These are phyloP conservation scores for Trichoderma cornu-damae DNA, from an alignment of 2,329 filamentous ascomycete genomes.

Conservation along the genomic window DNA sequence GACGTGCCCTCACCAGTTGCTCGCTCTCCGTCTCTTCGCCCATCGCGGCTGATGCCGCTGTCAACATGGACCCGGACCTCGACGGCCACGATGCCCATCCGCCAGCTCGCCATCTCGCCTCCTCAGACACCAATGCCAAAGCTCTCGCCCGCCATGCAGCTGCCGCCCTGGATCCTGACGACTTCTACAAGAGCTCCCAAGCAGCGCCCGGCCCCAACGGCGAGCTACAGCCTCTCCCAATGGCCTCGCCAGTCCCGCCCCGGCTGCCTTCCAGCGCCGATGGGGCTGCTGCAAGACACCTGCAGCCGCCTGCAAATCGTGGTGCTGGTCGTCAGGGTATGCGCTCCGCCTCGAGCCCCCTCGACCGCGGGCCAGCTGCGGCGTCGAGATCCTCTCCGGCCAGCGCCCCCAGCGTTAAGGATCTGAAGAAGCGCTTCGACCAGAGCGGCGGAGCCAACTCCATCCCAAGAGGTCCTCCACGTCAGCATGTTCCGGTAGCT, in stretches of 20 bases:
- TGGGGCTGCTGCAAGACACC: conserved; percentile 45
- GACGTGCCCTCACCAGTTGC: conserved; percentile 36
- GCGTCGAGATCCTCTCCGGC: conserved; percentile 32
- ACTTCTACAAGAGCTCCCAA: conserved; percentile 51
- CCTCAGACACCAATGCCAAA: conserved; percentile 24
- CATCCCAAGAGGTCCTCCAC: conserved; percentile 34
- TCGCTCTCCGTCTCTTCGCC: conserved; percentile 32
- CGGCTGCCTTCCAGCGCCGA: conserved; percentile 47
- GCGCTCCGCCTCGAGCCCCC: conserved; percentile 54
- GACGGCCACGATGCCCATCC: conserved; percentile 28
- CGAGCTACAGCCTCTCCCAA: conserved; percentile 33
- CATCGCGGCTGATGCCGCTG: conserved; percentile 34
- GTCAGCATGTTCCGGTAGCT: conserved; percentile 32
- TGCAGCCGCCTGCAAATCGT: conserved; percentile 38
- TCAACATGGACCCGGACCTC: conserved; percentile 30
- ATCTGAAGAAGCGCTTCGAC: conserved; percentile 75
- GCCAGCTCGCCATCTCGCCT: conserved; percentile 27
- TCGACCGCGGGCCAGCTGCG: conserved; percentile 39
- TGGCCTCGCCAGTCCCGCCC: conserved; percentile 38
- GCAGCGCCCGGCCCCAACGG: conserved; percentile 32
- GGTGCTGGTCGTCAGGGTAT: conserved; percentile 38
- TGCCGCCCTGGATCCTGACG: conserved; percentile 47
- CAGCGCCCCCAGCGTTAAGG: conserved; percentile 66
- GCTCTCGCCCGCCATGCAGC: conserved; percentile 33
- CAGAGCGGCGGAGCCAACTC: conserved; percentile 44